A percentile compares a stretch with the other conserved stretches of the same genome.
phyloP scores from a whole-genome alignment of 192 early-diverging fungal genomes.

The Hyaloraphidium curvatum region DNA sequence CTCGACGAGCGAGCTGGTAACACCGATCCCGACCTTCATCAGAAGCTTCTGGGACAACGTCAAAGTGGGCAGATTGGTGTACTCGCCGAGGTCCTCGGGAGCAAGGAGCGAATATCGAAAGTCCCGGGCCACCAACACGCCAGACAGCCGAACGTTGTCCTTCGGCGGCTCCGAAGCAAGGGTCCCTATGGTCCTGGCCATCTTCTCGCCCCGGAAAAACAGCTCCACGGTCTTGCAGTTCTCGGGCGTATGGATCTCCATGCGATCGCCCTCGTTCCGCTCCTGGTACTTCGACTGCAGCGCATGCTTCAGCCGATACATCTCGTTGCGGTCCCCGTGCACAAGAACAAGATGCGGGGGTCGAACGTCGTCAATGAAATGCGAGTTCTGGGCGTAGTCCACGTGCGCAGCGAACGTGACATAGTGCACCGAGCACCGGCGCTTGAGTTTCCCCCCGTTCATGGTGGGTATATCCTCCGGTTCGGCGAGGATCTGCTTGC shows the following conservation, averaged over 20 bases:
- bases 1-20: no score
- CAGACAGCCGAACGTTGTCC: constrained; percentile 40
- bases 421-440: constrained; percentile 73
- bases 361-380: constrained; percentile 90
- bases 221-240: constrained; percentile 79
- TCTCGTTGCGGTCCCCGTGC: constrained; percentile 87
- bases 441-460: constrained; percentile 57
- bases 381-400: constrained; percentile 85
- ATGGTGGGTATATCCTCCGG: constrained; percentile 65
- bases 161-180: constrained; percentile 58
- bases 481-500: constrained; percentile 64
- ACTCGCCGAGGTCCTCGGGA: constrained; percentile 59
- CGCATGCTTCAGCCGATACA: constrained; percentile 74
- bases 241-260: constrained; percentile 71
- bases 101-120: constrained; percentile 77
- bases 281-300: constrained; percentile 65
- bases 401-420: constrained; percentile 98
- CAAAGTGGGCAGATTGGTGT: constrained; percentile 55
- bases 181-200: constrained; percentile 76
- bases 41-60: constrained; percentile 56
- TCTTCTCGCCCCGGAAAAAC: constrained; percentile 86
- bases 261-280: constrained; percentile 35
- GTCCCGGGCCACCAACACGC: constrained; percentile 73
- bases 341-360: constrained; percentile 82
- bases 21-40: constrained; percentile 52